Conservation (phyloP, 2,329 filamentous ascomycete species). For the Dothidotthia symphoricarpi region DNA sequence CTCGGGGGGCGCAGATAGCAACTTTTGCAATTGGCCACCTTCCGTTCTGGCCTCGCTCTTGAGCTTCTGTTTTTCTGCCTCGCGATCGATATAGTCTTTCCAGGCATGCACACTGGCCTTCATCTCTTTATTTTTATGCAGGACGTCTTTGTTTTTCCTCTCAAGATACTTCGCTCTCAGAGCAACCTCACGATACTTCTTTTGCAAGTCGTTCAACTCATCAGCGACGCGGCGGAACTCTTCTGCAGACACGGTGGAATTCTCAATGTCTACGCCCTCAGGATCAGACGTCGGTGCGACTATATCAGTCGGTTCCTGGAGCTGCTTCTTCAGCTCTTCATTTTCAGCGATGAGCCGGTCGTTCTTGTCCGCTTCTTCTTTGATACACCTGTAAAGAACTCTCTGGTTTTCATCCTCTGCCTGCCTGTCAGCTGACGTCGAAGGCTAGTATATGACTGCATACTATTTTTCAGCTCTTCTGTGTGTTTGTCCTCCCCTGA, state of each 20-base stretch:
- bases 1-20: constrained; percentile 7
- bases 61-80: constrained; percentile 23
- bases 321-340: constrained; percentile 16
- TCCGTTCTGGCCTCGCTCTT: constrained; percentile 15
- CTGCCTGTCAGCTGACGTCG: constrained; percentile 3
- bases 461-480: constrained; percentile 29
- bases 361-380: constrained; percentile 28
- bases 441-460: constrained; percentile 1
- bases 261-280: constrained; percentile 1
- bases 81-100: constrained; percentile 38
- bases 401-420: constrained; percentile 33
- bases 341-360: constrained; percentile 28
- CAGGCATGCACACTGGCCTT: constrained; percentile 42
- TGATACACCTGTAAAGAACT: constrained; percentile 25
- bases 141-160: constrained; percentile 34
- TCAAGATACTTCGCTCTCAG: constrained; percentile 35
- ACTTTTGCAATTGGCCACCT: constrained; percentile 6
- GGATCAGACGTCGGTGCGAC: constrained; percentile 2
- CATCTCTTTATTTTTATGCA: constrained; percentile 40
- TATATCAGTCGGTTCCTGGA: constrained; percentile 11
- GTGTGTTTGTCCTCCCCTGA: constrained; percentile 28
- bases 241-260: constrained; percentile 13
- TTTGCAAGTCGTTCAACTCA: constrained; percentile 35
- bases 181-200: constrained; percentile 27
- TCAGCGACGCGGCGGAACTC: constrained; percentile 30